phyloP scores from a whole-genome alignment of 164 flowering plant genomes.

The Tetracentron sinense region DNA sequence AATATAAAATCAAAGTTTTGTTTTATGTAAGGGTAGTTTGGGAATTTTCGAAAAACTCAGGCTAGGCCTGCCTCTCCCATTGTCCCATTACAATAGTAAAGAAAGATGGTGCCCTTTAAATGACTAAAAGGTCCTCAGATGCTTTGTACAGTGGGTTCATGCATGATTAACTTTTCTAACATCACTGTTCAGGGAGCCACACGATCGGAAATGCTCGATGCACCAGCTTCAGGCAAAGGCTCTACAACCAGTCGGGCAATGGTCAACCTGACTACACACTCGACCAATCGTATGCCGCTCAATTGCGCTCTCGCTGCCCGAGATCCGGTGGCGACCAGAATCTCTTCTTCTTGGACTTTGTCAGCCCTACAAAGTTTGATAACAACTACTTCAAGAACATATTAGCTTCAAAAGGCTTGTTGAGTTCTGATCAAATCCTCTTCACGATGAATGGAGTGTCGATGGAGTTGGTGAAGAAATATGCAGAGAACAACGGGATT shows the following conservation, averaged over 20 bases:
- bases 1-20: too few species aligned
- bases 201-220: slow-evolving; percentile 88
- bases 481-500: slow-evolving; percentile 50
- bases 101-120: too few species aligned
- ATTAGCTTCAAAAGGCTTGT: slow-evolving; percentile 59
- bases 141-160: too few species aligned
- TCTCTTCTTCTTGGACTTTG: slow-evolving; percentile 67
- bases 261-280: slow-evolving; percentile 64
- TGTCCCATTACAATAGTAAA: too few species aligned
- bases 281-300: slow-evolving; percentile 57
- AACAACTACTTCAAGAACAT: slow-evolving; percentile 85
- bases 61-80: too few species aligned
- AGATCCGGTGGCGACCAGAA: slow-evolving; percentile 89
- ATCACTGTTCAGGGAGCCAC: slow-evolving; percentile 81
- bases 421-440: slow-evolving; percentile 78
- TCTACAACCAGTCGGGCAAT: slow-evolving; percentile 88
- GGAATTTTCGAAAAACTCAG: too few species aligned
- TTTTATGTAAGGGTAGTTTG: too few species aligned
- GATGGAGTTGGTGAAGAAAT: slow-evolving; percentile 58
- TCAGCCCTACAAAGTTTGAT: slow-evolving; percentile 65
- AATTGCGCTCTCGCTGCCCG: slow-evolving; percentile 66
- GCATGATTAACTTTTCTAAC: neutral
- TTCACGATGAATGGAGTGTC: slow-evolving; percentile 49
- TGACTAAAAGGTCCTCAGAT: too few species aligned
- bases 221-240: slow-evolving; percentile 88